Conservation (phyloP, 495 filamentous ascomycete genomes). For the Penicillium dipodomyicola region DNA sequence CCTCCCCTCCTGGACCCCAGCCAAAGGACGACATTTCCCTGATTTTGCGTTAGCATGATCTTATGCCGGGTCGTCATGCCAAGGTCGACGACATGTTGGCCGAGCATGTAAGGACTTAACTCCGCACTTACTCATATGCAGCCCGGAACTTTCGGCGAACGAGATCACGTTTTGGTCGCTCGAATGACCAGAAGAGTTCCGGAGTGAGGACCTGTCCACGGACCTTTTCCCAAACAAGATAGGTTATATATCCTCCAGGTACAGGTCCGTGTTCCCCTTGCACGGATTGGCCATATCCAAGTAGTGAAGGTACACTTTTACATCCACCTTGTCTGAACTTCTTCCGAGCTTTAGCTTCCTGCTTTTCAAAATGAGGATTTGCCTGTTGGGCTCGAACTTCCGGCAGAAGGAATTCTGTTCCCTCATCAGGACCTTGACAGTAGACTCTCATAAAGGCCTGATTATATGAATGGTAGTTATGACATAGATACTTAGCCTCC, state of each 20-base stretch:
- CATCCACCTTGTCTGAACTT: slow-evolving; percentile 6
- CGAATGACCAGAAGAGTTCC: slow-evolving; percentile 3
- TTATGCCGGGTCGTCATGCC: too few species aligned
- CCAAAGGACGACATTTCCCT: slow-evolving; percentile 7
- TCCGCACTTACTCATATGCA: slow-evolving; percentile 10
- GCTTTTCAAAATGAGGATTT: slow-evolving; percentile 3
- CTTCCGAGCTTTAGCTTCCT: slow-evolving; percentile 1
- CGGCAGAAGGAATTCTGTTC: slow-evolving; percentile 4
- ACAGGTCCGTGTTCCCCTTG: slow-evolving; percentile 7
- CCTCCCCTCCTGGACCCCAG: slow-evolving; percentile 7
- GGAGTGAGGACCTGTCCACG: slow-evolving; percentile 1
- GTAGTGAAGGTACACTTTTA: slow-evolving; percentile 8
- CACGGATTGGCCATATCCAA: slow-evolving; percentile 7
- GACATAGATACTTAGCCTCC: slow-evolving; percentile 6
- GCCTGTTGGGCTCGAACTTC: slow-evolving; percentile 5
- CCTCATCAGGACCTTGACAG: slow-evolving; percentile 4
- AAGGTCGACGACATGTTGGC: too few species aligned
- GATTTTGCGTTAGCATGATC: slow-evolving; percentile 7
- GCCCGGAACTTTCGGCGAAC: slow-evolving; percentile 3
- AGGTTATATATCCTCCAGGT: slow-evolving; percentile 8
- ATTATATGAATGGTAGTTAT: not conserved
- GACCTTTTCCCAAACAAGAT: slow-evolving; percentile 11
- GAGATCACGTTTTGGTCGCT: slow-evolving; percentile 5
- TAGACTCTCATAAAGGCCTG: slow-evolving; percentile 6
- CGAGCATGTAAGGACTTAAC: not conserved